These are phyloP conservation scores for Phellinidium pouzarii DNA, from an alignment of 1,284 basidiomycete species.

Conservation along the genomic window DNA sequence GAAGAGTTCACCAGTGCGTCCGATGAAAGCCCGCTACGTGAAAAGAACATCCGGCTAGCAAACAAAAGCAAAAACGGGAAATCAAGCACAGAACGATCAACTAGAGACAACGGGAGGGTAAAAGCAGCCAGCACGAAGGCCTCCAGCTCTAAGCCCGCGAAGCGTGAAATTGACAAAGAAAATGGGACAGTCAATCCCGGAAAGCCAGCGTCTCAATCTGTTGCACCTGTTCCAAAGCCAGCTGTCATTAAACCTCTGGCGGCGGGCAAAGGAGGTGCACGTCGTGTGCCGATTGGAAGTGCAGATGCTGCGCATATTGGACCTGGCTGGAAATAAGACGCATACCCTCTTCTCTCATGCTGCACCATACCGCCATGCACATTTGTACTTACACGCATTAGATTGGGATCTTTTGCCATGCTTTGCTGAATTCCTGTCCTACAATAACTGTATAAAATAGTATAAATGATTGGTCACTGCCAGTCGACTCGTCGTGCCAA, in stretches of 20 bases:
- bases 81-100: constrained; percentile 23
- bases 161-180: constrained; percentile 11
- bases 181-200: constrained; percentile 1
- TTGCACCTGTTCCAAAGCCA: background rate
- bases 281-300: constrained; percentile 23
- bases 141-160: background rate
- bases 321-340: constrained; percentile 17
- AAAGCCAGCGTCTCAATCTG: background rate
- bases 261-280: constrained; percentile 19
- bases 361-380: background rate
- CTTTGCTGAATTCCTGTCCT: background rate
- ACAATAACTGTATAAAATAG: too few relatives aligned
- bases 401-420: background rate
- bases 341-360: background rate
- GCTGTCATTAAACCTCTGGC: constrained; percentile 10
- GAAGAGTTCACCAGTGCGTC: constrained; percentile 18
- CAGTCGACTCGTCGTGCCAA: too few relatives aligned
- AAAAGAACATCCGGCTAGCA: constrained; percentile 31
- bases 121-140: constrained; percentile 23
- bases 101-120: constrained; percentile 17
- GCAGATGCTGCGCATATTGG: constrained; percentile 21
- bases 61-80: constrained; percentile 9
- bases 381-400: background rate
- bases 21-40: constrained; percentile 34
- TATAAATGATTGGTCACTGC: too few relatives aligned